Conservation (phyloP, 2,329 filamentous ascomycete species). For the Chrysoporthe cubensis region DNA sequence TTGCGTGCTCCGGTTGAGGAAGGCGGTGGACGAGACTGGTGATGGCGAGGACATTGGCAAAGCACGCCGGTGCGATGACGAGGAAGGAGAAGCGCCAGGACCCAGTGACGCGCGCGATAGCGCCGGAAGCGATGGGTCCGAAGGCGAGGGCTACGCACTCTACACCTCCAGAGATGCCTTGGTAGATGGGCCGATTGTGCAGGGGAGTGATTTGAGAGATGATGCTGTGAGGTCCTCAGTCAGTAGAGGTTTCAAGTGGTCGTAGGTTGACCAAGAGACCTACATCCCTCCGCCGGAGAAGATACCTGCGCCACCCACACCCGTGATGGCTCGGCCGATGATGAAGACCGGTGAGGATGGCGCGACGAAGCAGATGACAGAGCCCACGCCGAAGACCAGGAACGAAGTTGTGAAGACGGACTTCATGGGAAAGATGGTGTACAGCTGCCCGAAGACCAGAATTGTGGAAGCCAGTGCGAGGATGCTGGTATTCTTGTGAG, state of each 20-base stretch:
- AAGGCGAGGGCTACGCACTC: conserved; percentile 12
- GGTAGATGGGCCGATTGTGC: conserved; percentile 3
- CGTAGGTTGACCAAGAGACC: not conserved
- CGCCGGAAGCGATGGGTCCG: not conserved
- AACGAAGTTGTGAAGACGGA: not conserved
- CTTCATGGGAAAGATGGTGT: not conserved
- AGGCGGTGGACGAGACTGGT: not conserved
- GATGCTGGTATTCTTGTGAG: conserved; percentile 1
- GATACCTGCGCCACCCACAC: conserved; percentile 17
- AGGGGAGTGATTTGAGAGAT: conserved; percentile 1
- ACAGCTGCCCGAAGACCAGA: conserved; percentile 10
- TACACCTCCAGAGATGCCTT: conserved; percentile 4
- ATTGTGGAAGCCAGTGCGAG: conserved; percentile 4
- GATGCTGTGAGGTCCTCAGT: not conserved
- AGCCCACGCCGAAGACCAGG: conserved; percentile 22
- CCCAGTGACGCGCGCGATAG: not conserved
- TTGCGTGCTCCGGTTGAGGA: not conserved
- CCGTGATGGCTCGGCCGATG: conserved; percentile 1
- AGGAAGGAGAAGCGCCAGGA: conserved; percentile 10
- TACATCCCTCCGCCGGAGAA: conserved; percentile 34
- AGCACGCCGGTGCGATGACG: not conserved
- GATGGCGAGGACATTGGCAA: not conserved
- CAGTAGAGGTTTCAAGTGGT: not conserved
- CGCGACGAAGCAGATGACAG: conserved; percentile 31
- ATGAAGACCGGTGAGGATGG: not conserved